Conservation (phyloP, 345 rosid genomes). For the Salix brachista region DNA sequence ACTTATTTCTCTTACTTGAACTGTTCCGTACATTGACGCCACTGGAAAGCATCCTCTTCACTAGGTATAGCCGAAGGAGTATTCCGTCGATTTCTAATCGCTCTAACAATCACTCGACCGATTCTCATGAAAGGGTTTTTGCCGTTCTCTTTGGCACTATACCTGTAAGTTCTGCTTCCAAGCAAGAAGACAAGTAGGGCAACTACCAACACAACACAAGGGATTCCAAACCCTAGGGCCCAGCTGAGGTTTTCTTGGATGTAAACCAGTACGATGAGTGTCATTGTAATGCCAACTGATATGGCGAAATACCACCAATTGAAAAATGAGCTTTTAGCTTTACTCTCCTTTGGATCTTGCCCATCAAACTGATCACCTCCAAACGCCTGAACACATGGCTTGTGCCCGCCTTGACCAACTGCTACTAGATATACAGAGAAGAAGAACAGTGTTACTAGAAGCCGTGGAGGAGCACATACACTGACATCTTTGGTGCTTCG, state of each 20-base stretch:
- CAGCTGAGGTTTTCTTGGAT: conserved; percentile 30
- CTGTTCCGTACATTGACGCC: conserved; percentile 1
- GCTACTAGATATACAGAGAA: conserved; percentile 6
- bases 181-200: conserved; percentile 6
- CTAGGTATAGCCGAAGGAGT: neutral
- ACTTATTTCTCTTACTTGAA: conserved; percentile 19
- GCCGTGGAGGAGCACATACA: neutral
- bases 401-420: conserved; percentile 4
- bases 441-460: neutral
- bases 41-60: conserved; percentile 6
- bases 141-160: neutral
- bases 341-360: neutral
- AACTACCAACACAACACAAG: conserved; percentile 18
- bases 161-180: conserved; percentile 11
- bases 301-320: conserved; percentile 3
- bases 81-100: conserved; percentile 9
- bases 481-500: neutral
- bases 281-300: neutral
- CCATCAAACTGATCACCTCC: conserved; percentile 13
- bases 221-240: conserved; percentile 29
- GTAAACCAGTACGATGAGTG: neutral
- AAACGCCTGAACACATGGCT: conserved; percentile 9
- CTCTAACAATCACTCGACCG: neutral
- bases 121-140: conserved; percentile 3
- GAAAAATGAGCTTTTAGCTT: neutral